Conservation (phyloP, 1,284 basidiomycete species). For the Calocybe gambosa region DNA sequence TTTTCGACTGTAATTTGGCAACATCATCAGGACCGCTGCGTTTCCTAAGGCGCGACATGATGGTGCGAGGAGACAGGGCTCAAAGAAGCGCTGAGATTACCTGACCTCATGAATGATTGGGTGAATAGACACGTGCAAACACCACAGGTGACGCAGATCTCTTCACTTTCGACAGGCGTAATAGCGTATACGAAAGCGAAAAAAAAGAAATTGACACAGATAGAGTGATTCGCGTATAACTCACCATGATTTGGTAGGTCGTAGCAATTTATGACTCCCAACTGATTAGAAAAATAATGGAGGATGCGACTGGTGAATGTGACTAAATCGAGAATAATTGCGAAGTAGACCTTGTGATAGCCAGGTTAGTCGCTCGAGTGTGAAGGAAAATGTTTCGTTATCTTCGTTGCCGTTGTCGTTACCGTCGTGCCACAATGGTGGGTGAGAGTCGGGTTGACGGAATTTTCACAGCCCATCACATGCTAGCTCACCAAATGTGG, state of each 20-base stretch:
- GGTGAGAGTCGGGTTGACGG: not conserved
- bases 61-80: conserved; percentile 22
- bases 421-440: not conserved
- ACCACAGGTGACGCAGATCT: conserved; percentile 9
- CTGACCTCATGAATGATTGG: conserved; percentile 24
- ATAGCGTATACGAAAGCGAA: conserved; percentile 8
- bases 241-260: conserved; percentile 21
- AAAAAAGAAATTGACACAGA: not conserved
- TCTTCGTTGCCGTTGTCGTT: not conserved
- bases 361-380: not conserved
- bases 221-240: conserved; percentile 10
- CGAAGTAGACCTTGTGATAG: conserved; percentile 6
- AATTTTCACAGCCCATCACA: not conserved
- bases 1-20: conserved; percentile 34
- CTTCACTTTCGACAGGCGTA: conserved; percentile 1
- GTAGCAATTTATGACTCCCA: conserved; percentile 12
- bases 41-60: conserved; percentile 45
- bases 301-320: not conserved
- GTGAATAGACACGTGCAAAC: conserved; percentile 19
- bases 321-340: conserved; percentile 11
- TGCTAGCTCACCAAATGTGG: not conserved
- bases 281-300: not conserved
- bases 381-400: not conserved
- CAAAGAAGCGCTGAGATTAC: conserved; percentile 1
- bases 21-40: conserved; percentile 36